Evolutionary conservation across 495 filamentous ascomycete genomes (phyloP).

Genomic region (Penicillium egyptiacum): DNA sequence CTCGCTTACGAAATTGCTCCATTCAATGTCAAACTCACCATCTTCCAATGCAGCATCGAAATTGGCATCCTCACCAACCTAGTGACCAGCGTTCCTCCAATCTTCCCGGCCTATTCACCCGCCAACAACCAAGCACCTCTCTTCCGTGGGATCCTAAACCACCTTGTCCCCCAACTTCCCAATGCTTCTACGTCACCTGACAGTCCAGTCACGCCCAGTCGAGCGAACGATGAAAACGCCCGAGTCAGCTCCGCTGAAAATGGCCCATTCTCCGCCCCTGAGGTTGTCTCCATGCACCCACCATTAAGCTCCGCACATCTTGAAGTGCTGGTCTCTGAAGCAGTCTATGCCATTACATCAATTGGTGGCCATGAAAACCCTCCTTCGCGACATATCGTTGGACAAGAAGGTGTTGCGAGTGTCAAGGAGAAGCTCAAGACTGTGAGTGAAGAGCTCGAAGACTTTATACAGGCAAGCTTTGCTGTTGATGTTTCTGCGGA

Average conservation of each 20-base stretch:
- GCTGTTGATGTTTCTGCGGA: slow-evolving; percentile 70
- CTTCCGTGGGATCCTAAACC: slow-evolving; percentile 75
- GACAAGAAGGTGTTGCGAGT: slow-evolving; percentile 80
- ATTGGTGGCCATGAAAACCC: slow-evolving; percentile 96
- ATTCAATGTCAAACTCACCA: slow-evolving; percentile 94
- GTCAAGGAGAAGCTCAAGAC: slow-evolving; percentile 98
- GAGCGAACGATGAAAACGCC: slow-evolving; percentile 25
- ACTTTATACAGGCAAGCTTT: slow-evolving; percentile 87
- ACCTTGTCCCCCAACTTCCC: slow-evolving; percentile 61
- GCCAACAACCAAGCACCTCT: slow-evolving; percentile 75
- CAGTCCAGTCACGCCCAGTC: slow-evolving; percentile 17
- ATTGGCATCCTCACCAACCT: slow-evolving; percentile 81
- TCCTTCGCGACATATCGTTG: slow-evolving; percentile 90
- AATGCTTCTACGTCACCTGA: slow-evolving; percentile 21
- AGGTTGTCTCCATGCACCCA: slow-evolving; percentile 70
- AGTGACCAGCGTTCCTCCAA: slow-evolving; percentile 77
- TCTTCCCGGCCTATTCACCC: slow-evolving; percentile 67
- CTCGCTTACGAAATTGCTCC: slow-evolving; percentile 96
- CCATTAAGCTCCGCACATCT: slow-evolving; percentile 61
- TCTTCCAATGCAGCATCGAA: slow-evolving; percentile 87
- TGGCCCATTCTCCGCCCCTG: slow-evolving; percentile 45
- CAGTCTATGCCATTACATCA: slow-evolving; percentile 85
- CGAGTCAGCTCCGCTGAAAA: slow-evolving; percentile 38
- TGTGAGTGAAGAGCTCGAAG: slow-evolving; percentile 91
- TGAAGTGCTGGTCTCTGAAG: slow-evolving; percentile 75